phyloP scores from a whole-genome alignment of 2,329 filamentous ascomycete genomes.

The Periconia macrospinosa region DNA sequence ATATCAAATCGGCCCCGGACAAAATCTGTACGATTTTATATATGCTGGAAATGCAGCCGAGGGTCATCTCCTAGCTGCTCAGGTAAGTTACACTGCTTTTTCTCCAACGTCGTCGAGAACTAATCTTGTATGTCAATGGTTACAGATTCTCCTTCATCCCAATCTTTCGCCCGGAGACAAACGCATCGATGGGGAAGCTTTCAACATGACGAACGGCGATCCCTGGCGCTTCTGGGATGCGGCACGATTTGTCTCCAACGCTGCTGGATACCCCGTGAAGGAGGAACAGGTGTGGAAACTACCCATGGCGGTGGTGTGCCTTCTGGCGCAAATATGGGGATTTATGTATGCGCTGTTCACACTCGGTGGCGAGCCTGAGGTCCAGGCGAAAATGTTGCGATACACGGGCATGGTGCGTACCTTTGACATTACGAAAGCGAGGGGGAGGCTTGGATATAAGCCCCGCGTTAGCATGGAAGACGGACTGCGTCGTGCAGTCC shows the following conservation, averaged over 20 bases:
- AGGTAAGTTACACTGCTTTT: neutral
- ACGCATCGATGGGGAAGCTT: constrained; percentile 20
- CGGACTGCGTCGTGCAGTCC: constrained; percentile 5
- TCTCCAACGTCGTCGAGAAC: no score
- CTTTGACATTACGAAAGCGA: constrained; percentile 19
- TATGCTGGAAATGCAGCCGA: constrained; percentile 20
- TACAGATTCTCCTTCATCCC: no score
- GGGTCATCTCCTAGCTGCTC: constrained; percentile 15
- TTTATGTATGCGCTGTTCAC: constrained; percentile 8
- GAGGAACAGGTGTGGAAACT: constrained; percentile 13
- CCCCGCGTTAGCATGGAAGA: constrained; percentile 17
- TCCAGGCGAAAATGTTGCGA: constrained; percentile 11
- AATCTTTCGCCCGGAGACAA: neutral
- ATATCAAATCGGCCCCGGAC: constrained; percentile 17
- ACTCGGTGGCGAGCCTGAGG: constrained; percentile 8
- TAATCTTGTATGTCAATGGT: neutral
- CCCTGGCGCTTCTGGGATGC: constrained; percentile 20
- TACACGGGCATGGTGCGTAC: constrained; percentile 10
- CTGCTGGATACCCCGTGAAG: constrained; percentile 11
- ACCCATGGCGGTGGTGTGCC: constrained; percentile 5
- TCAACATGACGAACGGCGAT: constrained; percentile 20
- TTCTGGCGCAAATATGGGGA: constrained; percentile 7
- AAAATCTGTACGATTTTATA: constrained; percentile 21
- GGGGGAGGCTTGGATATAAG: constrained; percentile 16
- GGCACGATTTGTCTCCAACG: constrained; percentile 6